phyloP scores from a whole-genome alignment of 768 basidiomycete species.

The Suillus ampliporus region DNA sequence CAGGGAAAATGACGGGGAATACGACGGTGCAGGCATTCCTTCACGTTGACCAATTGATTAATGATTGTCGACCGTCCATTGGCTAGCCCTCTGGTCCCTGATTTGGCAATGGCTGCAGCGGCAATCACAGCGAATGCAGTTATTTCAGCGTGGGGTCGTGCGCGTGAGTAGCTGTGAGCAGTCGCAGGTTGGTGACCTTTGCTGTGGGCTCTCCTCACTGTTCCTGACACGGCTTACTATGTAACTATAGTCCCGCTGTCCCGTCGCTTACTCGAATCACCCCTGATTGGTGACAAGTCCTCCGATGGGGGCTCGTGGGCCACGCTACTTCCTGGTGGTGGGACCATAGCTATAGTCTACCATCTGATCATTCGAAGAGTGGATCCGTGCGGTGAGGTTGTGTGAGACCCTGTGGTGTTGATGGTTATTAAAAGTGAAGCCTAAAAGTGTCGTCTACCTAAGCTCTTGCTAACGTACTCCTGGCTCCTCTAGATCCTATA shows the following conservation, averaged over 20 bases:
- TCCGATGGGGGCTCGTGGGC: not conserved
- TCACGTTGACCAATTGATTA: slow-evolving; percentile 2
- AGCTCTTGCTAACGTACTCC: not conserved
- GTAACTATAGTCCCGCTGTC: not conserved
- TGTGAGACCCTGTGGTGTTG: not conserved
- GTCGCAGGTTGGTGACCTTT: slow-evolving; percentile 7
- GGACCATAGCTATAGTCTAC: not conserved
- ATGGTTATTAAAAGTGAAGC: slow-evolving; percentile 1
- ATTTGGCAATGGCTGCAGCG: slow-evolving; percentile 6
- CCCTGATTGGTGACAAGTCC: not conserved
- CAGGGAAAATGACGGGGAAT: slow-evolving; percentile 8
- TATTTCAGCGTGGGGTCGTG: slow-evolving; percentile 8
- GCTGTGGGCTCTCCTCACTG: not conserved
- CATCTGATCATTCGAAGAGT: too few relatives aligned
- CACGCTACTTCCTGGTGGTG: slow-evolving; percentile 4
- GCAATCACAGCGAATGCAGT: slow-evolving; percentile 8
- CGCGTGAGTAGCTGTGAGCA: slow-evolving; percentile 8
- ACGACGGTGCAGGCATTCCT: slow-evolving; percentile 5
- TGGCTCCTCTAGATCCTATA: not conserved
- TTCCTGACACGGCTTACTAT: not conserved
- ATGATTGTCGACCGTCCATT: slow-evolving; percentile 8
- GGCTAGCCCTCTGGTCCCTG: slow-evolving; percentile 1
- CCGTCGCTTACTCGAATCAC: slow-evolving; percentile 1
- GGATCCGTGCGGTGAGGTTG: not conserved
- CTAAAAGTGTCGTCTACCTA: not conserved